Conservation (phyloP, 768 basidiomycete genomes). For the Xerocomus spinulosus region DNA sequence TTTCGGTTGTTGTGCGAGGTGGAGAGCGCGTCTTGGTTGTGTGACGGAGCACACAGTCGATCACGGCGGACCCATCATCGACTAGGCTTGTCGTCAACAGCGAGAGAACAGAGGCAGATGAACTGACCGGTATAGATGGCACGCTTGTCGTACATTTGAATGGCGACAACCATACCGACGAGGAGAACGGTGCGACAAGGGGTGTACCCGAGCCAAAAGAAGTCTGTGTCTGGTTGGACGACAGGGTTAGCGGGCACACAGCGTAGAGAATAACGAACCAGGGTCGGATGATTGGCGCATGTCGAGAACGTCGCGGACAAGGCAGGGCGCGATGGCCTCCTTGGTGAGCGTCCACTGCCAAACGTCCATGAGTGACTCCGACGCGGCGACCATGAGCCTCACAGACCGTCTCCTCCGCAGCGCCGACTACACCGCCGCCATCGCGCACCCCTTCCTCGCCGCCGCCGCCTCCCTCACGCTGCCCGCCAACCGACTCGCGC, state of each 20-base stretch:
- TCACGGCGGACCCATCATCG: conserved; percentile 71
- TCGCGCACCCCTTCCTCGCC: conserved; percentile 54
- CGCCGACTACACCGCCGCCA: conserved; percentile 43
- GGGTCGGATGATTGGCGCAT: conserved; percentile 38
- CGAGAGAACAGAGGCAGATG: background rate
- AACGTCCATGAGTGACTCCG: conserved; percentile 14
- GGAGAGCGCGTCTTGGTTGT: conserved; percentile 16
- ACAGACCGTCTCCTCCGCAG: conserved; percentile 36
- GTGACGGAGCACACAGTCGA: conserved; percentile 58
- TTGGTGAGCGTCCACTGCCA: conserved; percentile 54
- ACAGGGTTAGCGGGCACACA: background rate
- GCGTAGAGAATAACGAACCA: conserved; percentile 31
- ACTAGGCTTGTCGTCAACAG: conserved; percentile 37
- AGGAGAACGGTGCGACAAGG: conserved; percentile 64
- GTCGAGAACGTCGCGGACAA: conserved; percentile 45
- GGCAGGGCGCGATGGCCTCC: conserved; percentile 53
- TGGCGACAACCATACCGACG: conserved; percentile 61
- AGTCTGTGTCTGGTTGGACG: conserved; percentile 54
- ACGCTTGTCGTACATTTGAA: conserved; percentile 55
- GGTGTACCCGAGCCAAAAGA: conserved; percentile 66
- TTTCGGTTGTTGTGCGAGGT: conserved; percentile 2
- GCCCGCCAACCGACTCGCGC: conserved; percentile 41
- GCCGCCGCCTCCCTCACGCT: conserved; percentile 53
- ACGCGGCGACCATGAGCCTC: background rate
- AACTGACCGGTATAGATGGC: conserved; percentile 52